phyloP scores from a whole-genome alignment of 768 basidiomycete species.

The Tylopilus balloui region DNA sequence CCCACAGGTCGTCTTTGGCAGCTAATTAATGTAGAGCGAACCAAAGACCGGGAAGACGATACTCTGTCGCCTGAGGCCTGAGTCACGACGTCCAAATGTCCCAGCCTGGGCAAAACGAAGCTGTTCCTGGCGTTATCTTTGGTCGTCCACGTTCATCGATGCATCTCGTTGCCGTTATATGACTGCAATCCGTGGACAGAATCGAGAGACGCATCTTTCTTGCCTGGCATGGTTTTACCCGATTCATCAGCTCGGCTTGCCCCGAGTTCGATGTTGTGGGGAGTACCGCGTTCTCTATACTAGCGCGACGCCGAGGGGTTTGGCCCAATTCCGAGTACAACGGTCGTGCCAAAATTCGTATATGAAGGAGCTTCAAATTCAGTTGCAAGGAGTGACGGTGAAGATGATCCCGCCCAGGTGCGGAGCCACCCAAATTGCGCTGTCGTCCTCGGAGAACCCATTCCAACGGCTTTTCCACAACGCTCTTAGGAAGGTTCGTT shows the following conservation, averaged over 20 bases:
- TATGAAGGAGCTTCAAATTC: neutral
- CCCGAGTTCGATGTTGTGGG: constrained; percentile 6
- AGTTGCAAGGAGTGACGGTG: neutral
- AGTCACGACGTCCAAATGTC: neutral
- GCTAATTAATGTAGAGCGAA: constrained; percentile 6
- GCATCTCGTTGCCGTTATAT: neutral
- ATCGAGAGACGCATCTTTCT: neutral
- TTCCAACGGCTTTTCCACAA: constrained; percentile 3
- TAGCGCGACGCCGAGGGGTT: constrained; percentile 1
- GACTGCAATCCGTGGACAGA: constrained; percentile 1
- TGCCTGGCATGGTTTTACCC: constrained; percentile 3
- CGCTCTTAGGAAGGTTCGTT: constrained; percentile 8
- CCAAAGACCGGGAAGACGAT: constrained; percentile 2
- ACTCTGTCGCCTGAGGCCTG: neutral
- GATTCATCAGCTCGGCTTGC: constrained; percentile 9
- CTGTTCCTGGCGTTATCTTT: neutral
- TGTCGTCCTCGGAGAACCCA: constrained; percentile 16
- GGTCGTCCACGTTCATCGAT: neutral
- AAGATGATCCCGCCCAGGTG: neutral
- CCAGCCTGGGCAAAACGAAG: neutral
- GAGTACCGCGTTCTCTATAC: neutral
- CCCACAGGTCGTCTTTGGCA: constrained; percentile 7
- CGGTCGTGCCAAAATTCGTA: neutral
- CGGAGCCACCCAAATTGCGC: neutral
- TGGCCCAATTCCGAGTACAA: neutral